phyloP scores from a whole-genome alignment of 768 basidiomycete species.

The Calvatia gigantea region DNA sequence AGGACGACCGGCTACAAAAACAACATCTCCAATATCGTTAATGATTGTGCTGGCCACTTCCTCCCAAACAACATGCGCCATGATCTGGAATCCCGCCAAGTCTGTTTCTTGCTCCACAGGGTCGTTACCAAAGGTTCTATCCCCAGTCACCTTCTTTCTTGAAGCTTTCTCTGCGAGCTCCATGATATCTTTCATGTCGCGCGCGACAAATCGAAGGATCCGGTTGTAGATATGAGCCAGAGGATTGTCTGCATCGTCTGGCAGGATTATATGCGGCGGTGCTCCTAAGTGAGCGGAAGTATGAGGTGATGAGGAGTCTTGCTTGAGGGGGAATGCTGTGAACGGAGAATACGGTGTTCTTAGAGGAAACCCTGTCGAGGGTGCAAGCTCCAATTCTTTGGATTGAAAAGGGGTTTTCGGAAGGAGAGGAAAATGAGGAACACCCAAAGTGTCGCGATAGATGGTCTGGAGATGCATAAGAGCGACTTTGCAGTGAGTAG shows the following conservation, averaged over 20 bases:
- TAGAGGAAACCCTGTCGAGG: slow-evolving; percentile 28
- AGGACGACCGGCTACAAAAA: slow-evolving; percentile 92
- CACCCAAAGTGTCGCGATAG: slow-evolving; percentile 61
- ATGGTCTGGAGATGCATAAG: slow-evolving; percentile 53
- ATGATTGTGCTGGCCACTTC: slow-evolving; percentile 79
- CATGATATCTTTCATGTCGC: slow-evolving; percentile 73
- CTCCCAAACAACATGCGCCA: slow-evolving; percentile 87
- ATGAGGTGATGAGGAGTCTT: slow-evolving; percentile 44
- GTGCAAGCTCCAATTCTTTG: slow-evolving; percentile 23
- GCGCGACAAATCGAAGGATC: slow-evolving; percentile 75
- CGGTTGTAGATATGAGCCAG: slow-evolving; percentile 79
- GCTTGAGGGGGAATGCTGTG: slow-evolving; percentile 50
- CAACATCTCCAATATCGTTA: slow-evolving; percentile 74
- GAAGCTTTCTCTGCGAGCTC: slow-evolving; percentile 65
- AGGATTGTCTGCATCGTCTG: slow-evolving; percentile 61
- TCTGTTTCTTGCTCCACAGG: slow-evolving; percentile 18
- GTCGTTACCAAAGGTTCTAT: not conserved
- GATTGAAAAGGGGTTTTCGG: slow-evolving; percentile 71
- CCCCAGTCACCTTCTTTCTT: not conserved
- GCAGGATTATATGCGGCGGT: slow-evolving; percentile 36
- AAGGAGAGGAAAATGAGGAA: slow-evolving; percentile 69
- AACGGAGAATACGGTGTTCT: slow-evolving; percentile 50
- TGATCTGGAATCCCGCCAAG: slow-evolving; percentile 67
- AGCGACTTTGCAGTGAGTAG: not conserved
- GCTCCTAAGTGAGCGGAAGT: slow-evolving; percentile 25